A percentile compares a stretch with the other conserved stretches of the same genome.
Evolutionary conservation across 108 stramenopile species (phyloP).

Genomic region (Fistulifera solaris): DNA sequence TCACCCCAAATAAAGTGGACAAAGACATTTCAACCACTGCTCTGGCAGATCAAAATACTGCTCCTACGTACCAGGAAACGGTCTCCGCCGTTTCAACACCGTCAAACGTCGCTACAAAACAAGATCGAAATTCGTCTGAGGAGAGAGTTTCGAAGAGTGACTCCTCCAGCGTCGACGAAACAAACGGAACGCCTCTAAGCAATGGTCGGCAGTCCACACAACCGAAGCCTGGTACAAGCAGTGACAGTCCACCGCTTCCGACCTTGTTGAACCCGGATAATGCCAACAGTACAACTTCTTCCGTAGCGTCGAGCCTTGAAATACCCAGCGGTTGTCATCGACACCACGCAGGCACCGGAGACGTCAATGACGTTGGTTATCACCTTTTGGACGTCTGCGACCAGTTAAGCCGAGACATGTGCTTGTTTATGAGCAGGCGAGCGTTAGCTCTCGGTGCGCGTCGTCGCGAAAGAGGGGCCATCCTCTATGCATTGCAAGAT

Average conservation of each 20-base stretch:
- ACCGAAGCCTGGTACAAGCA: slow-evolving; percentile 11
- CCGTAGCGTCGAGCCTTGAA: slow-evolving; percentile 79
- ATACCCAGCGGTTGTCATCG: slow-evolving; percentile 55
- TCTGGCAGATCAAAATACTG: slow-evolving; percentile 43
- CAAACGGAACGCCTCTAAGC: background rate
- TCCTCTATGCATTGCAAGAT: slow-evolving; percentile 60
- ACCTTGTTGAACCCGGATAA: slow-evolving; percentile 62
- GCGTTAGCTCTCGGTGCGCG: slow-evolving; percentile 46
- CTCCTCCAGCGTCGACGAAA: background rate
- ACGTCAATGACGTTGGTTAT: slow-evolving; percentile 74
- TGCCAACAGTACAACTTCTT: slow-evolving; percentile 64
- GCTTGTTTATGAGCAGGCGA: slow-evolving; percentile 67
- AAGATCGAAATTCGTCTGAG: slow-evolving; percentile 13
- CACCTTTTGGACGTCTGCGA: slow-evolving; percentile 73
- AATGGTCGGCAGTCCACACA: slow-evolving; percentile 12
- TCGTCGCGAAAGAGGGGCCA: slow-evolving; percentile 51
- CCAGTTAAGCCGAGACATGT: slow-evolving; percentile 59
- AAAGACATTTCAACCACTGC: background rate
- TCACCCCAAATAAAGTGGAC: no score
- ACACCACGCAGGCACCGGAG: slow-evolving; percentile 21
- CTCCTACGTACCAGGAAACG: slow-evolving; percentile 47
- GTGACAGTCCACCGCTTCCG: slow-evolving; percentile 42
- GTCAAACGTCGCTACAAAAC: slow-evolving; percentile 11
- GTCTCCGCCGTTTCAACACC: slow-evolving; percentile 32
- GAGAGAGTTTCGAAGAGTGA: slow-evolving; percentile 5